Base-by-base conservation (phyloP, 495 filamentous ascomycete genomes). In the Penicillium pancosmium region DNA sequence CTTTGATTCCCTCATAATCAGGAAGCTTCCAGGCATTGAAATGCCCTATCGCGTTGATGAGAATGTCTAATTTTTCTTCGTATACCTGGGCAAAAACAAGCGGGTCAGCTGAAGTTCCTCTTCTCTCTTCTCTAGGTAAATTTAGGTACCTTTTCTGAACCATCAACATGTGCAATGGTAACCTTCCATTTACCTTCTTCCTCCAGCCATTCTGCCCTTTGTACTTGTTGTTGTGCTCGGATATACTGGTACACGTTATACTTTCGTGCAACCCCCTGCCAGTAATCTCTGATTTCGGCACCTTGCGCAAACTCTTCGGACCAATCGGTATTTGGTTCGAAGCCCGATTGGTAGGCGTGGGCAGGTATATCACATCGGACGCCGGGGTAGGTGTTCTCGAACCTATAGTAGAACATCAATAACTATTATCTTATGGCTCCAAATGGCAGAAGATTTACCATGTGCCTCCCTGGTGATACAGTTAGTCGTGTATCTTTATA, bases 301-400 rank as follows among this genome's bases (percentile, higher is more conserved):
- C 86, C 85, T 34, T 82, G 78, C 2, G 88, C 84, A 57, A 86
- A 90, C 54, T 86, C 79, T 60, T 86, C 79, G 0, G 78, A 80
- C 88, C 88, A 91, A 64, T 87, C 76, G 0, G 79, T 78, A 56
- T 89, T 90, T 3, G 86, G 85, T 12, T 78, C 76, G 62, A 90
- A 90, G 18, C 79, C 82, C 3, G 82, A 82, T 64, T 89, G 86
- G 65, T 91, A 91, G 13, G 83, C 83, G 74, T 91, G 87, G 2
- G 88, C 78, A 7, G 86, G 86, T n/a, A 89, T 84, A 69, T 91
- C 88, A 57, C 83, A 86, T 43, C 79, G 69, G 7, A 84, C 79
- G 2, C 84, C 84, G 2, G 84, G 84, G 59, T 86, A 86, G 10
- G 71, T 78, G 56, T 87, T 85, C 50, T 84, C 82, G 21, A 75